phyloP scores from a whole-genome alignment of 257 asterid genomes.

The Solanum sejunctum region DNA sequence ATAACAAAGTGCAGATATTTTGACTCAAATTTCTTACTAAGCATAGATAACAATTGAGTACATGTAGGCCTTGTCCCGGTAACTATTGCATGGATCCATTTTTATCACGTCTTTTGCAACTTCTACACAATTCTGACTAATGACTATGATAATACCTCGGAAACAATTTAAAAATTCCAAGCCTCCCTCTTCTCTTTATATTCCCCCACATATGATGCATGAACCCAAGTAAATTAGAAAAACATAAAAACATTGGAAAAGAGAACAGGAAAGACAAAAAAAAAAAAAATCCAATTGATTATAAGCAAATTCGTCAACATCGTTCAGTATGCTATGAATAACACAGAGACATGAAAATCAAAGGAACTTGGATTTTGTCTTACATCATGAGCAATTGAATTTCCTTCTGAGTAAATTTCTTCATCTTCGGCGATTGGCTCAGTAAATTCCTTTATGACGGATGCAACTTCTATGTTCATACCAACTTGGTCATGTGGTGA shows the following conservation, averaged over 20 bases:
- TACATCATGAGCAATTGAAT: slow-evolving; percentile 35
- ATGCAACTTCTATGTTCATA: slow-evolving; percentile 70
- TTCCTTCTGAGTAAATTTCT: slow-evolving; percentile 31
- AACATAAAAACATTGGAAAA: neutral
- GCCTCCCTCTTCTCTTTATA: neutral
- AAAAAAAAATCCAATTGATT: neutral
- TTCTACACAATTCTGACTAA: neutral
- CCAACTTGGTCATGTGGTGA: slow-evolving; percentile 80
- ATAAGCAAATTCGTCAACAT: neutral
- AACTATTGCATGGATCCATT: neutral
- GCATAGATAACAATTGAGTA: neutral
- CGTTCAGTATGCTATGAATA: neutral
- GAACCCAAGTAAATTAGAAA: neutral
- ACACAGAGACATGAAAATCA: neutral
- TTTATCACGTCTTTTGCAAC: neutral
- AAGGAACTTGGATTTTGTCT: slow-evolving; percentile 15
- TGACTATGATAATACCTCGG: neutral
- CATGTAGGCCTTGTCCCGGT: neutral
- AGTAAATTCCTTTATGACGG: slow-evolving; percentile 73
- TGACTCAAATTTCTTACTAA: neutral
- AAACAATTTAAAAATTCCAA: neutral
- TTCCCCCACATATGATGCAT: neutral
- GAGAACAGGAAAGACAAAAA: neutral
- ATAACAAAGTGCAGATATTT: neutral
- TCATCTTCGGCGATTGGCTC: slow-evolving; percentile 50